These are phyloP conservation scores for Cercospora sp. DNA, from an alignment of 2,329 filamentous ascomycete genomes.

Conservation along the genomic window DNA sequence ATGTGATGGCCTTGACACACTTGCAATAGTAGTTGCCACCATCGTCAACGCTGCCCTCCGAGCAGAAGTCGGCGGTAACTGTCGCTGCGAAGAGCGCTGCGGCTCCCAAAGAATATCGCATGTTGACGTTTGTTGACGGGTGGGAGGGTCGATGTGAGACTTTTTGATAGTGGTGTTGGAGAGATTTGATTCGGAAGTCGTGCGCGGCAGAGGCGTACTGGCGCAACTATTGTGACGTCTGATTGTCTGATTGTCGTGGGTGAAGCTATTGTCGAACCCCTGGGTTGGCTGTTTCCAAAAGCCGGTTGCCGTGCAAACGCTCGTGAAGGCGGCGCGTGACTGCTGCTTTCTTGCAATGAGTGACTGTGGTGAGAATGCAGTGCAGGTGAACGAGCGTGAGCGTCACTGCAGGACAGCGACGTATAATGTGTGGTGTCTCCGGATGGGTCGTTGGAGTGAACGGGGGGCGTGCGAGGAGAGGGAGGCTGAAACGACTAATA, in stretches of 20 bases:
- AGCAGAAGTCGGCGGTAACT: constrained; percentile 33
- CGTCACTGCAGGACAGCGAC: constrained; percentile 10
- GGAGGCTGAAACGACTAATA: constrained; percentile 13
- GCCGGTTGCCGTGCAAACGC: constrained; percentile 1
- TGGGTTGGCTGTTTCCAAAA: background rate
- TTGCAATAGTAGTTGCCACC: constrained; percentile 66
- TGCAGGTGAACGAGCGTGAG: constrained; percentile 9
- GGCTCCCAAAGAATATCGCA: constrained; percentile 37
- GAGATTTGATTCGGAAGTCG: background rate
- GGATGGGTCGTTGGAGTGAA: background rate
- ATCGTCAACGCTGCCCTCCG: constrained; percentile 35
- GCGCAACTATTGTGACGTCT: constrained; percentile 9
- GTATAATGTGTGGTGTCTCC: constrained; percentile 4
- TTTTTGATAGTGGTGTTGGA: background rate
- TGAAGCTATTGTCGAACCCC: constrained; percentile 6
- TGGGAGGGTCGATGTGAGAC: constrained; percentile 10
- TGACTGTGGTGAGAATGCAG: constrained; percentile 15
- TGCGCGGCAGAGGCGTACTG: background rate
- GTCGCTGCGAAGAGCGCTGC: constrained; percentile 36
- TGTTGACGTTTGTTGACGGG: constrained; percentile 22
- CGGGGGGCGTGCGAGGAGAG: constrained; percentile 10
- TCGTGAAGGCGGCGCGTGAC: constrained; percentile 2
- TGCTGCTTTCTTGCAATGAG: constrained; percentile 2
- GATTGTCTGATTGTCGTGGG: constrained; percentile 6
- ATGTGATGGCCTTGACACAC: constrained; percentile 66